phyloP scores from a whole-genome alignment of 2,329 filamentous ascomycete genomes.

The Grosmannia clavigera region DNA sequence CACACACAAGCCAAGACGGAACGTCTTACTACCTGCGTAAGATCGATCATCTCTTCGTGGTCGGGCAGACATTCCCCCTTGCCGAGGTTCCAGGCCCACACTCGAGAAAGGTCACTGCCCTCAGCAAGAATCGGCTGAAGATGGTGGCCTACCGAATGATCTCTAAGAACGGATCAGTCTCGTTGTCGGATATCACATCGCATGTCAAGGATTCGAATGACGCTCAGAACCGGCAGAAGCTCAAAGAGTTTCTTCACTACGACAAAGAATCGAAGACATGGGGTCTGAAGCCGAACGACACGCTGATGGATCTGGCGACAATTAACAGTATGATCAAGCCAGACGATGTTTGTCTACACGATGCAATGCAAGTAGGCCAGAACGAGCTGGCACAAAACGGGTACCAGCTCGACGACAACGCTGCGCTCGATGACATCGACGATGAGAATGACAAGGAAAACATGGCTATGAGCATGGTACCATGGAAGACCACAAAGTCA shows the following conservation, averaged over 20 bases:
- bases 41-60: constrained; percentile 81
- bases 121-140: constrained; percentile 92
- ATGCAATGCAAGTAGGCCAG: constrained; percentile 92
- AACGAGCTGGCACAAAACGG: constrained; percentile 87
- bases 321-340: constrained; percentile 86
- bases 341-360: constrained; percentile 86
- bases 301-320: constrained; percentile 65
- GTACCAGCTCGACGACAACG: constrained; percentile 52
- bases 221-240: constrained; percentile 89
- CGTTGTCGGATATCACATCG: constrained; percentile 73
- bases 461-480: constrained; percentile 78
- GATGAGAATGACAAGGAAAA: constrained; percentile 57
- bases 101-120: constrained; percentile 87
- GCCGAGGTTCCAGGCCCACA: constrained; percentile 89
- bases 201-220: constrained; percentile 91
- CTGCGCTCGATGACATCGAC: constrained; percentile 52
- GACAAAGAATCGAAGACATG: constrained; percentile 81
- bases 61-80: constrained; percentile 86
- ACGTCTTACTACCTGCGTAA: constrained; percentile 74
- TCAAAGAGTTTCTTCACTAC: constrained; percentile 92
- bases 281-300: constrained; percentile 62
- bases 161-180: constrained; percentile 59
- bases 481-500: constrained; percentile 94
- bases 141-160: constrained; percentile 91
- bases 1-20: constrained; percentile 65